Evolutionary conservation across 257 asterid species (phyloP).

Genomic region (Galeopsis tetrahit): DNA sequence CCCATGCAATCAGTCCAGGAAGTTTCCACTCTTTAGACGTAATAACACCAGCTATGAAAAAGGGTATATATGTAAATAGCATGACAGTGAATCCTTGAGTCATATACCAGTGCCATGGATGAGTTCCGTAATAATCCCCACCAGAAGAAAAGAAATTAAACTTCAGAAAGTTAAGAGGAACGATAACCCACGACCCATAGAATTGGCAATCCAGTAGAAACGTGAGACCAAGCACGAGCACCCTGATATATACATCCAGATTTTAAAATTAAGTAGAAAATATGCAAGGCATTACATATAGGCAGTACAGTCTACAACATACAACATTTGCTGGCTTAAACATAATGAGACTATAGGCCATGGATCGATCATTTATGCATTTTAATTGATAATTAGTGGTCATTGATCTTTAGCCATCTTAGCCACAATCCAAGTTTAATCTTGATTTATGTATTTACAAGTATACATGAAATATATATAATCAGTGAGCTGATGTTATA

Average conservation of each 20-base stretch:
- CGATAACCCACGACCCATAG: conserved; percentile 90
- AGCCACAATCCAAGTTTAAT: not conserved
- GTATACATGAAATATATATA: not conserved
- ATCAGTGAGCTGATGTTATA: not conserved
- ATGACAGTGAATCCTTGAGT: conserved; percentile 97
- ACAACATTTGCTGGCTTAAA: not conserved
- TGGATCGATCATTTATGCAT: conserved; percentile 1
- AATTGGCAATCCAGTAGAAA: conserved; percentile 74
- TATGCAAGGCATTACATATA: not conserved
- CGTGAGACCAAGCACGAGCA: conserved; percentile 76
- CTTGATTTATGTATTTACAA: not conserved
- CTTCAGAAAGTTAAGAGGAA: conserved; percentile 86
- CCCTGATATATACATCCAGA: conserved; percentile 61
- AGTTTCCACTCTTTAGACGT: conserved; percentile 75
- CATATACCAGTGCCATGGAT: conserved; percentile 98
- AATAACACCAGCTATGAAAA: conserved; percentile 67
- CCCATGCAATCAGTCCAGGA: conserved; percentile 82
- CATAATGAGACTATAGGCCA: conserved; percentile 3
- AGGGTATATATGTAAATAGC: conserved; percentile 82
- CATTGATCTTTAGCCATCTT: not conserved
- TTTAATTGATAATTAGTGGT: conserved; percentile 1
- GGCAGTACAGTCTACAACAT: not conserved
- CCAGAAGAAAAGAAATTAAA: conserved; percentile 95
- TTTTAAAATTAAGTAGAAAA: conserved; percentile 10
- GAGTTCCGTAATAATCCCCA: conserved; percentile 99